Evolutionary conservation across 2,329 filamentous ascomycete genomes (phyloP), one percentile per base, ranked within the genome.

Genomic region (Berkeleyomyces basicola): DNA sequence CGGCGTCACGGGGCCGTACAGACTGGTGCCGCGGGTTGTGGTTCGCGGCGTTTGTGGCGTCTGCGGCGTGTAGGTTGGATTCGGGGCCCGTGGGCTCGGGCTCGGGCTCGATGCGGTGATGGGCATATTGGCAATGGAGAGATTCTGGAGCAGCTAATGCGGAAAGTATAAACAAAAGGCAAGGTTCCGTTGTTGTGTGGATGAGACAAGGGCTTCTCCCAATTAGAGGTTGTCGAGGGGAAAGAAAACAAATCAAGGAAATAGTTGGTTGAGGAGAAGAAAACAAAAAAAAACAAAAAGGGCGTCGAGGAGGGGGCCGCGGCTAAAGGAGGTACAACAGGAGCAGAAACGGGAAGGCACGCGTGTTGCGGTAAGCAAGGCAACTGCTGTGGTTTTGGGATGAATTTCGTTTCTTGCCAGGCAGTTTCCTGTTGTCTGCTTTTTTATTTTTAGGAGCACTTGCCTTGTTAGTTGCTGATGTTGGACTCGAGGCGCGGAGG

Each of bases 1-100:
- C 10, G 43, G 76, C 75, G 14, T 76, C 68, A 63, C 39, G 3
- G 42, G 58, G 58, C 42, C 16, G 33, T 60, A 37, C 16, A 49
- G 42, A 14, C 43, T 59, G 7, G 58, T 16, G n/a, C 51, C 51
- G 36, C 44, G 42, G 14, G n/a, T 60, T 31, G 37, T 36, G 43
- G 43, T 36, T 3, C 39, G 36, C 10, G 51, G 51, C 36, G 51
- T 55, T 3, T 55, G 36, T 7, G 51, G 51, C 36, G 51, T 55
- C 14, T 55, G 51, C n/a, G 51, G 51, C 7, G 33, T 55, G 51
- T 9, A 37, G 5, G 7, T n/a, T 36, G 36, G 33, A n/a, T 55
- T 55, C 14, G 51, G 51, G 7, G 51, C 33, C 5, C 31, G 51
- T 2, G 51, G 39, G 51, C 23, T 36, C 7, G 51, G 51, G 51